Evolutionary conservation across 2,329 filamentous ascomycete genomes (phyloP).

Genomic region (Diaporthe caulivora): DNA sequence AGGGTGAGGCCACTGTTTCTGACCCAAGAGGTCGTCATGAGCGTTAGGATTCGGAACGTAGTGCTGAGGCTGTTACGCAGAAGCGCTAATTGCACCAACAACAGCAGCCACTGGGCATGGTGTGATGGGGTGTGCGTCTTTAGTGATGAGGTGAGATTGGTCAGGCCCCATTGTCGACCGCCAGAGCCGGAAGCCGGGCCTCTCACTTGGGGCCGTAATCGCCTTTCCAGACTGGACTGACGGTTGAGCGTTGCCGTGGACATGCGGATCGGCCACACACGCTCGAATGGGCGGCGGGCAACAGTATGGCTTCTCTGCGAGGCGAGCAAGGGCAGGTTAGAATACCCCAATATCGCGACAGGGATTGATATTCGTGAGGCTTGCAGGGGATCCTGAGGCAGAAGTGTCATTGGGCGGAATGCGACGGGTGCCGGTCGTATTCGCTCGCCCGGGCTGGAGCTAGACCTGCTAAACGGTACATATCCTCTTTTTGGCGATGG

Average conservation of each 20-base stretch:
- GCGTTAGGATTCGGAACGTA: slow-evolving; percentile 8
- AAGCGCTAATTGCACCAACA: slow-evolving; percentile 21
- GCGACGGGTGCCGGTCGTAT: slow-evolving; percentile 4
- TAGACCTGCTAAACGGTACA: background rate
- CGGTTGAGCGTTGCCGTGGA: background rate
- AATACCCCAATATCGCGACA: slow-evolving; percentile 9
- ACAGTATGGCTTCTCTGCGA: background rate
- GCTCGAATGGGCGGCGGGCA: background rate
- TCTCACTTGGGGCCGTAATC: background rate
- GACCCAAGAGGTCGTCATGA: slow-evolving; percentile 1
- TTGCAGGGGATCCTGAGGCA: slow-evolving; percentile 16
- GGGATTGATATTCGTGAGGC: slow-evolving; percentile 29
- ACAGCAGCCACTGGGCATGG: slow-evolving; percentile 3
- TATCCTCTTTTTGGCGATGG: background rate
- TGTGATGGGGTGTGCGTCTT: slow-evolving; percentile 24
- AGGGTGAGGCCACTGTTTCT: slow-evolving; percentile 10
- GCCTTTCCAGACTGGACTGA: background rate
- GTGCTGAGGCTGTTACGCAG: slow-evolving; percentile 23
- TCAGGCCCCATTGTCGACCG: background rate
- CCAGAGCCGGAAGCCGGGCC: background rate
- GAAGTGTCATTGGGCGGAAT: slow-evolving; percentile 20
- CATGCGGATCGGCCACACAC: background rate
- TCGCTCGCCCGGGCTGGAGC: background rate
- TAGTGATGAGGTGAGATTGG: slow-evolving; percentile 29
- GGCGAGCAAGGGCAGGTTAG: slow-evolving; percentile 2